Percentiles rank a stretch among this genome's conserved stretches.
Evolutionary conservation across 768 basidiomycete genomes (phyloP).

Genomic region (Lanmaoa rubissima): DNA sequence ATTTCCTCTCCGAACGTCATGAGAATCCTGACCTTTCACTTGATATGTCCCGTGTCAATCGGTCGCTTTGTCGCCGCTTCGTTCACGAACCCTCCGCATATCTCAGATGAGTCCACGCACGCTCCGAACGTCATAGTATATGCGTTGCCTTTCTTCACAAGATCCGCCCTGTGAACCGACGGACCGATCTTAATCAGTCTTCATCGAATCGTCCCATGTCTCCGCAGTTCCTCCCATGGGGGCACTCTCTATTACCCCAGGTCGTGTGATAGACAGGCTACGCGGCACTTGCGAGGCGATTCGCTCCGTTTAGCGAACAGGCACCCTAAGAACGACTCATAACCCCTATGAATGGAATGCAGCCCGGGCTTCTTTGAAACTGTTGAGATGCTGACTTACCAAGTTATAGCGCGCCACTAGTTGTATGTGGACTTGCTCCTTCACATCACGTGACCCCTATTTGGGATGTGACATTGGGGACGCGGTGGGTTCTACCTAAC

Average conservation of each 20-base stretch:
- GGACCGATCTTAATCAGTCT: constrained; percentile 15
- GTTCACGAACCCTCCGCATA: constrained; percentile 8
- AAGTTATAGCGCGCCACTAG: background rate
- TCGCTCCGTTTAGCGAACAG: constrained; percentile 3
- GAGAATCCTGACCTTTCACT: constrained; percentile 18
- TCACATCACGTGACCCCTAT: constrained; percentile 10
- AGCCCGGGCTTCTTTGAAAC: constrained; percentile 2
- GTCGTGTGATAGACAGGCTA: constrained; percentile 24
- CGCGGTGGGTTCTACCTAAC: background rate
- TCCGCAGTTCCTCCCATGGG: constrained; percentile 25
- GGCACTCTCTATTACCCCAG: constrained; percentile 30
- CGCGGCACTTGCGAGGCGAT: constrained; percentile 12
- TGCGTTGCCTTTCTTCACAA: constrained; percentile 23
- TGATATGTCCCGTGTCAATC: constrained; percentile 4
- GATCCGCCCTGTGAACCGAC: constrained; percentile 21
- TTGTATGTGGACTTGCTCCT: background rate
- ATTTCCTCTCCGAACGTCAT: constrained; percentile 7
- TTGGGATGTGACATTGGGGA: background rate
- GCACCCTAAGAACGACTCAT: constrained; percentile 1
- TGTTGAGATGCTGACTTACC: constrained; percentile 4
- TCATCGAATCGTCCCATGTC: constrained; percentile 7
- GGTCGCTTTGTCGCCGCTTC: constrained; percentile 16
- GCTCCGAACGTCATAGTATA: constrained; percentile 17
- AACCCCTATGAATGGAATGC: constrained; percentile 6
- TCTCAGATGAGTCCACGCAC: background rate